Evolutionary conservation across 2,329 filamentous ascomycete species (phyloP), one percentile per base, ranked within the genome.

Genomic region (Fusarium devonianum): DNA sequence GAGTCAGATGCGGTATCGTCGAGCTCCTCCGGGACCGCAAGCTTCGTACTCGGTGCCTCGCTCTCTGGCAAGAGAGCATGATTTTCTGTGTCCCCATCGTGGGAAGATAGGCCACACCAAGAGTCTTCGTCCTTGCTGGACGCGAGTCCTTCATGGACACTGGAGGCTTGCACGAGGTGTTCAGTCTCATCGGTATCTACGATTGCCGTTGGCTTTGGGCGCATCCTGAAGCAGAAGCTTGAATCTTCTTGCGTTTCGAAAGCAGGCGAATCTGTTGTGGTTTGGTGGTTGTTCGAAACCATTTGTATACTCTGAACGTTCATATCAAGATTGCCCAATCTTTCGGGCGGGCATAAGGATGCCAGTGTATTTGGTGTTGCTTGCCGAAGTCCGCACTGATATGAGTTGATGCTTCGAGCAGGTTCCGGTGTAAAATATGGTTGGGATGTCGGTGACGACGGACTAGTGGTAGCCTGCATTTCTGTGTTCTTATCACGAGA

Each of bases 161-260:
- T 35, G 8, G 30, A 44, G 13, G 23, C 28, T 13, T 48, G 35
- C 5, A 28, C 17, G 29, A n/a, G 9, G 25, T 25, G 25, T 14
- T 12, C n/a, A 9, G 28, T 22, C 8, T 39, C 21, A 21, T 29
- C 25, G 9, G n/a, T 16, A 16, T 26, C 18, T 2, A 22, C 5
- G 2, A 33, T 28, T 13, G 45, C 29, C 7, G 37, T 19, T 13
- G n/a, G 7, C 34, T 18, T 62, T 19, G 48, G 28, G 5, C 50
- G 60, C 30, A 63, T 62, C 16, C 63, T 70, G 50, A 69, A 73
- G 13, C 58, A 55, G 38, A 72, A 72, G 44, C 67, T 73, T 10
- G 63, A 56, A 29, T 73, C 70, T 49, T 65, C 58, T 32, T 73
- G 69, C 8, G 63, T 71, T 39, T 65, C 53, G 8, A 65, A 54